Evolutionary conservation across 2,329 filamentous ascomycete genomes (phyloP).

Genomic region (Diplodia sapinea): DNA sequence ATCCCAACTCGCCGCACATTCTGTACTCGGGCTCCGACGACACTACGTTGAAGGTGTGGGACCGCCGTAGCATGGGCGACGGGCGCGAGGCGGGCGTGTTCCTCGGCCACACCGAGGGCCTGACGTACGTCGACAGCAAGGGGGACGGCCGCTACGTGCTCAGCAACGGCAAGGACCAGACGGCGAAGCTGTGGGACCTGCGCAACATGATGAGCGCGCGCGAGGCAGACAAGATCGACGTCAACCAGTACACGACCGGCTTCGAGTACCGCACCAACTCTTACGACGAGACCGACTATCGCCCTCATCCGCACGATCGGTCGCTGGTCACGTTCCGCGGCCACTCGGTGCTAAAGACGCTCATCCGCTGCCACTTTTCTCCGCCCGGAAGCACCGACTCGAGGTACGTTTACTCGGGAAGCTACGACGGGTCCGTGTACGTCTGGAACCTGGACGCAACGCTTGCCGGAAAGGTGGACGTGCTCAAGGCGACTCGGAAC

Average conservation of each 20-base stretch:
- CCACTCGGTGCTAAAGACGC: constrained; percentile 83
- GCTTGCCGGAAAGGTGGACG: constrained; percentile 76
- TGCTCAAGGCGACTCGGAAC: constrained; percentile 70
- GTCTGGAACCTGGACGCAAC: constrained; percentile 95
- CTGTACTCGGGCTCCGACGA: constrained; percentile 97
- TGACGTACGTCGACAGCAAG: constrained; percentile 78
- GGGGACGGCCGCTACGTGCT: constrained; percentile 88
- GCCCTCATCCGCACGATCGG: constrained; percentile 82
- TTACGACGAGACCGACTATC: constrained; percentile 70
- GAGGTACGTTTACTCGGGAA: constrained; percentile 91
- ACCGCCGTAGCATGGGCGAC: constrained; percentile 72
- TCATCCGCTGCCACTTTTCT: constrained; percentile 95
- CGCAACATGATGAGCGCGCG: constrained; percentile 83
- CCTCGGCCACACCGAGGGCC: constrained; percentile 67
- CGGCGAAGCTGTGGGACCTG: constrained; percentile 96
- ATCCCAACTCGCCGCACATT: constrained; percentile 86
- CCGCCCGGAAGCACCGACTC: constrained; percentile 85
- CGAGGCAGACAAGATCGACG: constrained; percentile 63
- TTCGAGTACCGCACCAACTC: constrained; percentile 77
- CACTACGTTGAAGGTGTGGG: constrained; percentile 93
- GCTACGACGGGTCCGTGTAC: constrained; percentile 85
- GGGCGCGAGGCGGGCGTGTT: constrained; percentile 69
- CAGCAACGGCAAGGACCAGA: constrained; percentile 94
- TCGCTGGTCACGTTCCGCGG: constrained; percentile 92
- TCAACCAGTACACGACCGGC: constrained; percentile 62